phyloP scores from a whole-genome alignment of 2,329 filamentous ascomycete species.

The Ceratocystis harringtonii region DNA sequence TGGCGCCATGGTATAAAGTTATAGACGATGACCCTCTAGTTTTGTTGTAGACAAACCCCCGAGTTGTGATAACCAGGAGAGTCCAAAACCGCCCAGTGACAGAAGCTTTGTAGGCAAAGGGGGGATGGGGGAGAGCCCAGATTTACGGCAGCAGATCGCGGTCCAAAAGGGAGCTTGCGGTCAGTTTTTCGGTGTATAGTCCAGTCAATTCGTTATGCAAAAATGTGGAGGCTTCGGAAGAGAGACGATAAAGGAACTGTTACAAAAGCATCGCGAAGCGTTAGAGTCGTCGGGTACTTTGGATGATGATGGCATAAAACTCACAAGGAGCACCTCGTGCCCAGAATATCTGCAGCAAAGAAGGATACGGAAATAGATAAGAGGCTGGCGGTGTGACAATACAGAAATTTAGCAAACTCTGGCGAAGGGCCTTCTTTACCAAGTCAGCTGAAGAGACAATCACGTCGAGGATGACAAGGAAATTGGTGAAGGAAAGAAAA shows the following conservation, averaged over 20 bases:
- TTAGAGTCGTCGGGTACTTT: background rate
- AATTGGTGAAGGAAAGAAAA: background rate
- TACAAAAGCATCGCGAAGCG: background rate
- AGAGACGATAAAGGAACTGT: background rate
- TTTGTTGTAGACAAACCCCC: background rate
- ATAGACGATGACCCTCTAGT: background rate
- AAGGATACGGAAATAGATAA: background rate
- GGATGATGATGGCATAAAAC: background rate
- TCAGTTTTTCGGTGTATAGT: background rate
- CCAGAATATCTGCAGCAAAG: background rate
- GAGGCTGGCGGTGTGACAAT: background rate
- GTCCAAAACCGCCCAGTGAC: background rate
- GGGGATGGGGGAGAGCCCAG: no score
- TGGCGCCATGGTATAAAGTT: slow-evolving; percentile 48
- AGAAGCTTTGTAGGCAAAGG: no score
- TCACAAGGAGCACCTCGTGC: background rate
- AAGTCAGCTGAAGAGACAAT: background rate
- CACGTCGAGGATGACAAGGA: slow-evolving; percentile 37
- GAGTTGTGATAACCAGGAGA: no score
- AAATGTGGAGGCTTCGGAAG: background rate
- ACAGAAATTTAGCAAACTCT: background rate
- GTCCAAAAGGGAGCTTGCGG: no score
- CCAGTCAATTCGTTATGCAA: background rate
- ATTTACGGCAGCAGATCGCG: no score
- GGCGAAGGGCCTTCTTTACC: background rate